Evolutionary conservation across 2,329 filamentous ascomycete species (phyloP), one percentile per base, ranked within the genome.

Genomic region (Cordyceps fumosorosea): DNA sequence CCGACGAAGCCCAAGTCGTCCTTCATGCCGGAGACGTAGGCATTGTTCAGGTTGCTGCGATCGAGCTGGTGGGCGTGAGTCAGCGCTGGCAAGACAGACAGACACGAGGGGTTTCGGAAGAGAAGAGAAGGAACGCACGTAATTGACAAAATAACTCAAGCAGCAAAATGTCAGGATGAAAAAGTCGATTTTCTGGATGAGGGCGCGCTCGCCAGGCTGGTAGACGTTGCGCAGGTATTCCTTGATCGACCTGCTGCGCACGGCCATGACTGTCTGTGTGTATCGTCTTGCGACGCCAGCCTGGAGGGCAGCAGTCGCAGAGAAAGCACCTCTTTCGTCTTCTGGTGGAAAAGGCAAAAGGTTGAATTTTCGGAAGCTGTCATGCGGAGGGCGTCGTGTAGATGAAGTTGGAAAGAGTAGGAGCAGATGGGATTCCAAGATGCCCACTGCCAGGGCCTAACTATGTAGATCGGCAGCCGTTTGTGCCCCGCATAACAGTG

Each of bases 121-220:
- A 40, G 8, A 63, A 48, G 6, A 26, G 12, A 65, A 42, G 8
- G 37, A 5, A 63, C 79, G 42, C 67, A 81, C 80, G 65, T 83
- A 83, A 67, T 83, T 83, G 66, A 80, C 74, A 61, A 84, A 80
- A 67, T 83, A 84, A 66, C 77, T 80, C 56, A 87, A 68, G 67
- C 84, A 87, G 71, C 84, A 87, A 67, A 87, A 87, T 0, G 81
- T 84, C 51, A 87, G 71, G 66, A 87, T 86, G 72, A 86, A 87
- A 67, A 86, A 86, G 69, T 87, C 84, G 54, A 86, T 82, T 73
- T 84, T 86, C 47, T 76, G 78, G 6, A 87, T 73, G 34, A 86
- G 71, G 63, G 75, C 76, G 37, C 73, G 71, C 68, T 79, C 77
- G 2, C 73, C 75, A 0, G 75, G 74, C 29, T 70, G 69, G 50